Conservation (phyloP, 768 basidiomycete species). For the Tricholoma bakamatsutake region DNA sequence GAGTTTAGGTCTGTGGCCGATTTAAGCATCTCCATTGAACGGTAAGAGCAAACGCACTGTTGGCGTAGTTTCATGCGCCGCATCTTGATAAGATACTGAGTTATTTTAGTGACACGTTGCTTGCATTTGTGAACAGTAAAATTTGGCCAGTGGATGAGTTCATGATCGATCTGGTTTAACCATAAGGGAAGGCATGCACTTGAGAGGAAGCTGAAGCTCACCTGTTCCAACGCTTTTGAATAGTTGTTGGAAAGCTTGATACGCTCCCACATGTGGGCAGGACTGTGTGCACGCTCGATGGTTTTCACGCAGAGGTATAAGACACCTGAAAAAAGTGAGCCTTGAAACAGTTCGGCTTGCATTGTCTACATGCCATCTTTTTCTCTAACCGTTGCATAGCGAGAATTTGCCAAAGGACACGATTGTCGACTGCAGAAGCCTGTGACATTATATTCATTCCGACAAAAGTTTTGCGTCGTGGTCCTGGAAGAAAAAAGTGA, state of each 20-base stretch:
- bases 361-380: slow-evolving; percentile 63
- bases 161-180: slow-evolving; percentile 74
- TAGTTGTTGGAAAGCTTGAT: slow-evolving; percentile 93
- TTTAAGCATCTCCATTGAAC: neutral
- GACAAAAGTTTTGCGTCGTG: slow-evolving; percentile 93
- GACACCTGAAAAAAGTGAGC: slow-evolving; percentile 41
- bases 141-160: slow-evolving; percentile 97
- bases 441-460: slow-evolving; percentile 98
- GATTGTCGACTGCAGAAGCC: slow-evolving; percentile 93
- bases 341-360: neutral
- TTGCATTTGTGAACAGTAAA: slow-evolving; percentile 99
- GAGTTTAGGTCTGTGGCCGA: slow-evolving; percentile 67
- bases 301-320: slow-evolving; percentile 96
- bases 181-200: neutral
- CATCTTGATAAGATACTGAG: slow-evolving; percentile 99
- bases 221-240: slow-evolving; percentile 92
- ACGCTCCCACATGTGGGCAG: slow-evolving; percentile 97
- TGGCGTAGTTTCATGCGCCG: slow-evolving; percentile 79
- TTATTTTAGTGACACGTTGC: slow-evolving; percentile 97
- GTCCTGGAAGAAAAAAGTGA: slow-evolving; percentile 48
- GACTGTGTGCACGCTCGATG: slow-evolving; percentile 93
- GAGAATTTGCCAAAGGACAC: slow-evolving; percentile 95
- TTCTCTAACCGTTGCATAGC: slow-evolving; percentile 97
- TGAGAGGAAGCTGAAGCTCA: slow-evolving; percentile 22
- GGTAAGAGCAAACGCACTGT: slow-evolving; percentile 49